These are phyloP conservation scores for Lipomyces oligophaga DNA, from an alignment of 805 yeast genomes.

Conservation along the genomic window DNA sequence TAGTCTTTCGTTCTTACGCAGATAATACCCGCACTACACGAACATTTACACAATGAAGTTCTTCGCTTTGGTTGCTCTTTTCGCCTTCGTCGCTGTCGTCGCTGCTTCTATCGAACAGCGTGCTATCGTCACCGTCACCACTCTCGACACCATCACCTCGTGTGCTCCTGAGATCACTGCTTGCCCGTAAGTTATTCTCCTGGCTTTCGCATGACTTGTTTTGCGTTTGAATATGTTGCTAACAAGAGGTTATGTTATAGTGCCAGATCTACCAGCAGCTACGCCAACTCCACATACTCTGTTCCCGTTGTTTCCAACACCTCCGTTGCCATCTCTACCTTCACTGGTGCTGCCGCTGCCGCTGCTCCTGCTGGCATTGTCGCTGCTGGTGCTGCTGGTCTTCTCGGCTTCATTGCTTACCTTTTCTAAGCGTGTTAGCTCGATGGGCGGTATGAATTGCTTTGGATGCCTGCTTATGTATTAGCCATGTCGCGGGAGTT, in stretches of 20 bases:
- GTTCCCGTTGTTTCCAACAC: constrained; percentile 29
- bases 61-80: constrained; percentile 21
- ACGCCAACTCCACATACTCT: constrained; percentile 20
- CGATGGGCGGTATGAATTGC: too few relatives aligned
- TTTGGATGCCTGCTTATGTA: too few relatives aligned
- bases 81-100: constrained; percentile 22
- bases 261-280: constrained; percentile 1
- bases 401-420: constrained; percentile 32
- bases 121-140: constrained; percentile 36
- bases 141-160: constrained; percentile 48
- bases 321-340: constrained; percentile 26
- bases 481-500: neutral
- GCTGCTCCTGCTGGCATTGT: constrained; percentile 23
- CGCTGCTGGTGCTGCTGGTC: constrained; percentile 29
- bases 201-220: constrained; percentile 13
- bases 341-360: constrained; percentile 29
- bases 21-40: neutral
- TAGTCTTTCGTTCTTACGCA: constrained; percentile 19
- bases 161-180: constrained; percentile 46
- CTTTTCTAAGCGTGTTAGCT: constrained; percentile 26
- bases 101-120: constrained; percentile 27
- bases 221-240: neutral
- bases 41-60: constrained; percentile 27
- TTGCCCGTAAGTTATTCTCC: constrained; percentile 41
- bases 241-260: neutral